These are phyloP conservation scores for Bromus sterilis DNA, from an alignment of 176 grass and related monocot genomes.

Conservation along the genomic window DNA sequence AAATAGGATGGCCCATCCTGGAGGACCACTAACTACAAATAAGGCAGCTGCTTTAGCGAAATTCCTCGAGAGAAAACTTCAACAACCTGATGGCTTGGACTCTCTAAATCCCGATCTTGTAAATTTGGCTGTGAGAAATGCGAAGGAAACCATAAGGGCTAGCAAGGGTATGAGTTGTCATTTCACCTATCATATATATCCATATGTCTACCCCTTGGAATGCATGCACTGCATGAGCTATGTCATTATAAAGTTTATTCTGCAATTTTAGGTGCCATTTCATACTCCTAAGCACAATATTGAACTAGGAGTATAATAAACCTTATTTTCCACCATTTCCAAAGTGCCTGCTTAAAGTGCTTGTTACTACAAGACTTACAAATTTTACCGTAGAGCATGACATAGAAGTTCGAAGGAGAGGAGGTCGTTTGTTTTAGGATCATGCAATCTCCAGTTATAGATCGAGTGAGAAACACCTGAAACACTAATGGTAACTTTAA, in stretches of 20 bases:
- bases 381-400: neutral
- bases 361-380: neutral
- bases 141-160: slow-evolving; percentile 67
- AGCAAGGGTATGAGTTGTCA: slow-evolving; percentile 42
- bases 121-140: slow-evolving; percentile 74
- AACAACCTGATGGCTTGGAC: slow-evolving; percentile 77
- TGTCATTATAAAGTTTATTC: neutral
- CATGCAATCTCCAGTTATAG: neutral
- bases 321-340: neutral
- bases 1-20: slow-evolving; percentile 78
- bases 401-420: neutral
- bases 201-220: neutral
- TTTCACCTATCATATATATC: neutral
- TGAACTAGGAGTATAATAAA: neutral
- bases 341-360: neutral
- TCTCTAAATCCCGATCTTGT: slow-evolving; percentile 80
- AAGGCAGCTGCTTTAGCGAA: slow-evolving; percentile 98
- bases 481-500: neutral
- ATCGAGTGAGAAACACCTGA: neutral
- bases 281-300: neutral
- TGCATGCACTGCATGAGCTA: neutral
- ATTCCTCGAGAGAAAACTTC: slow-evolving; percentile 96
- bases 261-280: neutral
- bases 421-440: neutral
- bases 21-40: slow-evolving; percentile 87